Base-by-base conservation (phyloP, 257 asterid species). In the Nicotiana paniculata region DNA sequence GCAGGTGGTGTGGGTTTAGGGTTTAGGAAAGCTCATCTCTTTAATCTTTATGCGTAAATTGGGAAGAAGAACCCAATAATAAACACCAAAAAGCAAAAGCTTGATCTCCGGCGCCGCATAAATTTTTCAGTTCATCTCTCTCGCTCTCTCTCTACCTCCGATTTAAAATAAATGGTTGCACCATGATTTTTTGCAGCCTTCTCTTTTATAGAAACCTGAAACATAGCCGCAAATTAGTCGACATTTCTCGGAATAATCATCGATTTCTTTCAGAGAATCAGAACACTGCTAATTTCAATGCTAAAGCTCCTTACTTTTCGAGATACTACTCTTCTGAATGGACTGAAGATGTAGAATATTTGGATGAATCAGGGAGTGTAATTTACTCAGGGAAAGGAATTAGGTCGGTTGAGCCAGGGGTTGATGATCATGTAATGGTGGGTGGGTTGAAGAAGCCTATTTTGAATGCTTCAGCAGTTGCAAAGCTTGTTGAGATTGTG, bases 331-430 rank as follows among this genome's bases (percentile, higher is more conserved):
- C 93, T 81, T 92, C 93, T 26, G 93, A 88, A 87, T 96, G 94
- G 94, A 93, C 97, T 55, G 99, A 91, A 62, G 97, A 94, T 16
- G 84, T 94, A 62, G 97, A 94, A 30, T 94, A 96, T 72, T 82
- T 94, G 30, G 99, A 96, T 86, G 98, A 96, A 82, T 88, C 97
- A 0, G 98, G 99, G 57, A 84, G 92, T 87, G 90, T 96, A 35
- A 94, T 96, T 85, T 91, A 88, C 92, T 87, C 97, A 5, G 99
- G 97, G 21, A 92, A 89, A 84, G 98, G 99, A 30, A 94, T 96
- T 66, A 90, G 98, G 72, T 92, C 97, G 6, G 93, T 94, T 17
- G 97, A 93, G 91, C 97, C 98, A 0, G 96, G 97, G 21, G 18
- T 90, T 0, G 99, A 96, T 86, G 98, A 92, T 84, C 98, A 96